Base-by-base conservation (phyloP, 1,284 basidiomycete genomes). In the Coriolopsis trogii region DNA sequence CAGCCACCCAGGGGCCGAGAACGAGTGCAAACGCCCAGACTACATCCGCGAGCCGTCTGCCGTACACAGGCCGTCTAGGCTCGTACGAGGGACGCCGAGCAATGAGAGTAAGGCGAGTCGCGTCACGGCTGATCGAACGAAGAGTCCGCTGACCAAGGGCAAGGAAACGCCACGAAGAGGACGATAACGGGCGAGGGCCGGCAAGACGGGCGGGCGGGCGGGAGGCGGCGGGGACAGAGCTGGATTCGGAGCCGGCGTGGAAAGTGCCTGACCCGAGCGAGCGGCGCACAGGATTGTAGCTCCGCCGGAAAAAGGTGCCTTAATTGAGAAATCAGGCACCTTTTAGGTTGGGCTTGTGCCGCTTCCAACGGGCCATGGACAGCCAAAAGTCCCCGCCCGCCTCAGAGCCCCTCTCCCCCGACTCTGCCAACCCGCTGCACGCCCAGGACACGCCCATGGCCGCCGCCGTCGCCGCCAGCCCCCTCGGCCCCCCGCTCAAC, bases 261-360 rank as follows among this genome's bases (percentile, higher is more conserved):
- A 25, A 33, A 50, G 63, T 65, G 63, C 63, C 63, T 65, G 63
- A 53, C 36, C 63, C 63, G 57, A 40, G 36, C n/a, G 37, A 46
- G 49, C 39, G 62, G 63, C 24, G 12, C 6, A n/a, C 13, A 12
- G 29, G 13, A 37, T 56, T 63, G 6, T 37, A 52, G 59, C 51
- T 63, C 61, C 60, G 62, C 44, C 30, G 29, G 38, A 52, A 53
- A 52, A 26, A n/a, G n/a, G 63, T 63, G 63, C 62, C 62, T 65
- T 63, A 63, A 63, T 63, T 65, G 63, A 60, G 60, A 57, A 44
- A 49, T 62, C 65, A 68, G 66, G 66, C 66, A 68, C 66, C 66
- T 67, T 66, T 67, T 67, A 67, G 66, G 64, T 64, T 65, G 59
- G 47, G 39, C 31, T 44, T 36, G 36, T 55, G 59, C 61, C 56